A percentile compares a stretch with the other conserved stretches of the same genome.
Evolutionary conservation across 75 land plant species (phyloP).

Genomic region (Chamaecyparis obtusa): DNA sequence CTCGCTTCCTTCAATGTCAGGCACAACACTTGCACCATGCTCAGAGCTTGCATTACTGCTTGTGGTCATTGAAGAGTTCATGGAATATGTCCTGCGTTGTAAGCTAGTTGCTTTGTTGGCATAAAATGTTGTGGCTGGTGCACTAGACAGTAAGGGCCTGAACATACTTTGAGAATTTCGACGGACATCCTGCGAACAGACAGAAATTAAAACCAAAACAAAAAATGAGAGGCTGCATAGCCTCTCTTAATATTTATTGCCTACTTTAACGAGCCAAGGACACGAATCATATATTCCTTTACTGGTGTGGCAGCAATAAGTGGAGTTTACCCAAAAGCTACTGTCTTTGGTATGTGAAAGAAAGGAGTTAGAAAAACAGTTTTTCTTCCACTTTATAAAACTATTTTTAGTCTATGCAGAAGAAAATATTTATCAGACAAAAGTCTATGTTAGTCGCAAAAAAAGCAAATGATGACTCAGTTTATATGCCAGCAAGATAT

Average conservation of each 20-base stretch:
- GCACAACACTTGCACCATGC: slow-evolving; percentile 41
- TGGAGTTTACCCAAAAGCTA: neutral
- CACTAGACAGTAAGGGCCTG: slow-evolving; percentile 87
- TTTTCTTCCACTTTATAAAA: neutral
- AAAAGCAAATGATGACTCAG: neutral
- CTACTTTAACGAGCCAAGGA: neutral
- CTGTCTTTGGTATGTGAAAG: neutral
- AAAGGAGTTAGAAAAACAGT: neutral
- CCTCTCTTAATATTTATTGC: neutral
- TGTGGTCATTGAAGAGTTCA: slow-evolving; percentile 72
- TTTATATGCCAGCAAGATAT: neutral
- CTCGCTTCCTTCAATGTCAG: slow-evolving; percentile 61
- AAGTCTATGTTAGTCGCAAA: neutral
- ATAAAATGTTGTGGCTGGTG: slow-evolving; percentile 65
- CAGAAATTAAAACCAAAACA: neutral
- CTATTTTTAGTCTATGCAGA: neutral
- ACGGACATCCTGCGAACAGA: slow-evolving; percentile 50
- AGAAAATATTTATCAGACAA: neutral
- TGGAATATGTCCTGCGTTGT: slow-evolving; percentile 43
- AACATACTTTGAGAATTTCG: slow-evolving; percentile 71
- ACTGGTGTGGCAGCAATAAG: no score
- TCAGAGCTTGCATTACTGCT: slow-evolving; percentile 92
- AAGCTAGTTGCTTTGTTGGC: slow-evolving; percentile 40
- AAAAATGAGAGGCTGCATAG: neutral
- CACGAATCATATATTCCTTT: neutral